Base-by-base conservation (phyloP, 192 early-diverging fungal genomes). In the Coemansia sp. region DNA sequence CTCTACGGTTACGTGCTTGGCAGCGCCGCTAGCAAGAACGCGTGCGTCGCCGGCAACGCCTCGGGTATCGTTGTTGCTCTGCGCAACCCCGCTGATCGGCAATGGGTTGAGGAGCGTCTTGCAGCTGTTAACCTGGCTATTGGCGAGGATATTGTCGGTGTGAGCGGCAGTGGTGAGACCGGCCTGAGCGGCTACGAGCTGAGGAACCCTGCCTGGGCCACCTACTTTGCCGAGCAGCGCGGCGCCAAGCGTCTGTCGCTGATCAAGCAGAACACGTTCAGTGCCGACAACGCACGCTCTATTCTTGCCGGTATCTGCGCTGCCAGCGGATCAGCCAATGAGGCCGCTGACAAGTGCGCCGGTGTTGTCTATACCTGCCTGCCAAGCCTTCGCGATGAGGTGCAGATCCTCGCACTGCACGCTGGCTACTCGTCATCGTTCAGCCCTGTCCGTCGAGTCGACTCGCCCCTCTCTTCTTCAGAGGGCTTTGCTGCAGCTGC, bases 401-500 rank as follows among this genome's bases (percentile, higher is more conserved):
- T 33, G 19, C 46, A 48, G 32, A 32, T 22, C 20, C 46, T 48
- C n/a, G 46, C 46, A 22, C 46, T 48, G 32, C 46, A 33, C 23
- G 46, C 46, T 7, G 46, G 46, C 28, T 48, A n/a, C 30, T 30
- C 46, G 10, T 48, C 46, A 3, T 35, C 46, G 2, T 30, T 30
- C 51, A 18, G 50, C 32, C 45, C 27, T 1, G 51, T 52, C 15
- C 19, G 35, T 27, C 27, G 45, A 6, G 19, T 28, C 5, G 32
- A 19, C 10, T 8, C 39, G 8, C 11, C 24, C 3, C 5, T 3
- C n/a, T 46, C 1, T n/a, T 3, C 29, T 36, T 24, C 15, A 3
- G 18, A 25, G 38, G 37, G 9, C 3, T 26, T 25, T 20, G 25
- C 45, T 27, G 26, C 42, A 15, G 8, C 55, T 8, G 40, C n/a